Base-by-base conservation (phyloP, 441 rosid genomes). In the Pelargonium fulgidum region DNA sequence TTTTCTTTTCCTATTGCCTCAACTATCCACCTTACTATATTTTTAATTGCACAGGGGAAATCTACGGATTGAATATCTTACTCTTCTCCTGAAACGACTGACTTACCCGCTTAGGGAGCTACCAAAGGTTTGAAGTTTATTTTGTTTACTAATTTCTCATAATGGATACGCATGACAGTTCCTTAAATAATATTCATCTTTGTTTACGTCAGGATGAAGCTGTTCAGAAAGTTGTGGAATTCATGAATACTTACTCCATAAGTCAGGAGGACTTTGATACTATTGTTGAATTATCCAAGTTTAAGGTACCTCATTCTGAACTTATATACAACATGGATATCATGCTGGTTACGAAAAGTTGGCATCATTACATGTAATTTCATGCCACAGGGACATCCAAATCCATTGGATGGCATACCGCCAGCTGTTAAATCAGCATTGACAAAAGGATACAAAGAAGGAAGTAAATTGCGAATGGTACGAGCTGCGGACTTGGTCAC, bases 241-340 rank as follows among this genome's bases (percentile, higher is more conserved):
- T 89, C 81, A 92, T 92, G 98, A 86, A 87, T 85, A 70, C 76
- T 2, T 94, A 94, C 82, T 94, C 98, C 56, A 86, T 94, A 69
- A 86, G 82, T 80, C 97, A 89, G 89, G 97, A 89, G 76, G 98
- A 94, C 82, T 81, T 79, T 68, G 97, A 90, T 78, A 89, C 93
- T 11, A 70, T 90, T 10, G 79, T 86, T 68, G 99, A 89, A 78
- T 69, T 94, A 72, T 85, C 93, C 17, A 92, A 94, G 73, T 94
- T 82, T 81, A 85, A 87, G 96, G 99, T 86, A 76, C 59, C 41
- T 14, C 6, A 33, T 20, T 22, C 68, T 64, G 7, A 64, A 17
- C 36, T 41, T 7, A 61, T 42, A 54, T 12, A 7, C 14, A n/a
- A 14, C 63, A 45, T 65, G 33, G 5, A 29, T 66, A 3, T 72